Base-by-base conservation (phyloP, 2,329 filamentous ascomycete species). In the Penicillium thymicola region DNA sequence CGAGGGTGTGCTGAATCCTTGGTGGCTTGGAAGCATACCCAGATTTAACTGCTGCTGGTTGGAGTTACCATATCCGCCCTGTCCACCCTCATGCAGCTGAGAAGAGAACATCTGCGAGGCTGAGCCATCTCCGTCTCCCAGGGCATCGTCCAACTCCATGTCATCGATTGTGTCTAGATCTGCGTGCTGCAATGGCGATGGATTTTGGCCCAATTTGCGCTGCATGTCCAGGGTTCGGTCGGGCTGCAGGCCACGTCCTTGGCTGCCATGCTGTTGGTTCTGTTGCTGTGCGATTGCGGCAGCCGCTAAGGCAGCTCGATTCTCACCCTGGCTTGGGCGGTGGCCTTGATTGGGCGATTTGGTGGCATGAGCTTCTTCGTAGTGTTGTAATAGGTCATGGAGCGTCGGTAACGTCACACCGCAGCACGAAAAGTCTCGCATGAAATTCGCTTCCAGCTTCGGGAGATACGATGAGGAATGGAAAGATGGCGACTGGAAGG, bases 391-490 rank as follows among this genome's bases (percentile, higher is more conserved):
- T 45, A 99, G 82, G 71, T 97, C 94, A 77, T 99, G 94, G 65
- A 99, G 84, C 49, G 92, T 95, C 25, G 92, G 89, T 64, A 97
- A 83, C 32, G 88, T 93, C 67, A 90, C 85, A 68, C 92, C 92
- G 76, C 94, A 99, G 78, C 94, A 99, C 51, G 89, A 89, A 76
- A 97, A 97, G 77, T 97, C 92, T 75, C 89, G 89, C 90, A 97
- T 95, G 74, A 97, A 99, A 70, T 93, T 94, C 59, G 93, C 93
- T 76, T 99, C 94, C 70, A 97, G 86, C 75, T 96, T 97, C 10
- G 92, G 93, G 1, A 97, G 84, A 72, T 97, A 97, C 27, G 94
- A 97, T 7, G 92, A 96, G 1, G 93, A 97, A 75, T 97, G 93
- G 68, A 91, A 95, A 1, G 93, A 97, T 0, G 94, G 91, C n/a